Percentiles rank a stretch among this genome's conserved stretches.
phyloP scores from a whole-genome alignment of 208 protist species.

The Jaenimonas drosophilae region DNA sequence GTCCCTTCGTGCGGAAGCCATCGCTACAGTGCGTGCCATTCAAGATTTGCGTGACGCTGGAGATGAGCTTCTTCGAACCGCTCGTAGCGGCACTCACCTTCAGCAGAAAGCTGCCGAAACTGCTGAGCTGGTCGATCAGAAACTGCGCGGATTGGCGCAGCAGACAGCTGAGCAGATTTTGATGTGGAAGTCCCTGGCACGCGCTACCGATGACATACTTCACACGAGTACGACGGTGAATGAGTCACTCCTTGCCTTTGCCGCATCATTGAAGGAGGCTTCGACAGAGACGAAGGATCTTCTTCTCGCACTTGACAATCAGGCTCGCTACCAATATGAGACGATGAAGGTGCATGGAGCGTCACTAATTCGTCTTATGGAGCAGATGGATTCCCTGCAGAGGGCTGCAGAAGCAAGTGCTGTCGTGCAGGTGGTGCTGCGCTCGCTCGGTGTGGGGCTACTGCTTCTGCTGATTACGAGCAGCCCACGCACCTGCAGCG shows the following conservation, averaged over 20 bases:
- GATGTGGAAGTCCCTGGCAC: too few relatives aligned
- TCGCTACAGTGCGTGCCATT: slow-evolving; percentile 21
- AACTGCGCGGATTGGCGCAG: neutral
- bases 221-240: too few relatives aligned
- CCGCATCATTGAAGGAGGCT: too few relatives aligned
- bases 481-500: neutral
- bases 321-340: too few relatives aligned
- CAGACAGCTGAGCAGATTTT: too few relatives aligned
- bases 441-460: neutral
- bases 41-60: slow-evolving; percentile 18
- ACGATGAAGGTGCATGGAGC: too few relatives aligned
- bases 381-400: too few relatives aligned
- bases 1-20: slow-evolving; percentile 29
- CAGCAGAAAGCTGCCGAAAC: slow-evolving; percentile 23
- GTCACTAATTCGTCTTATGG: too few relatives aligned
- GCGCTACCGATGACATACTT: too few relatives aligned
- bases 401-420: neutral
- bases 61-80: slow-evolving; percentile 11
- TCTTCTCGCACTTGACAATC: too few relatives aligned
- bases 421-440: neutral
- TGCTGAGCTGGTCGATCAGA: slow-evolving; percentile 3
- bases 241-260: too few relatives aligned
- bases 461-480: neutral
- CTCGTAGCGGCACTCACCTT: slow-evolving; percentile 10
- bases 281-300: too few relatives aligned